phyloP scores from a whole-genome alignment of 2,329 filamentous ascomycete species.

The Talaromyces albobiverticillius region DNA sequence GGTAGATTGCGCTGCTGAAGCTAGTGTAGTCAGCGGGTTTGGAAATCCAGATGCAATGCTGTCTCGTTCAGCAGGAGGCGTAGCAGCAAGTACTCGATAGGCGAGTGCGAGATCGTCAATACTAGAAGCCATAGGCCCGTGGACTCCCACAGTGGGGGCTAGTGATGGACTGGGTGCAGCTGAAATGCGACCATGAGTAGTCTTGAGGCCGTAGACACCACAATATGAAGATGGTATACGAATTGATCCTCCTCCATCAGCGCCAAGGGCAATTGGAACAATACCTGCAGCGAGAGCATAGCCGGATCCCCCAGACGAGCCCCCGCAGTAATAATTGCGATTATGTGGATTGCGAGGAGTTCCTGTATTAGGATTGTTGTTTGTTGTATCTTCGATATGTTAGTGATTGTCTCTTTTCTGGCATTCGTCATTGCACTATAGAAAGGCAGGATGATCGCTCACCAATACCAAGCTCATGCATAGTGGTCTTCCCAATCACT shows the following conservation, averaged over 20 bases:
- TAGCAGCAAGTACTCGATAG: constrained; percentile 76
- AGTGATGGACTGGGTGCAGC: constrained; percentile 57
- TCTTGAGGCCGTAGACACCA: constrained; percentile 77
- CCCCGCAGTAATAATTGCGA: constrained; percentile 71
- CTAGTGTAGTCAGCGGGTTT: constrained; percentile 46
- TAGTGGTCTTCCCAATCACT: constrained; percentile 71
- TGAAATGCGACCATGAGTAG: constrained; percentile 68
- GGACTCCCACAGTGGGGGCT: constrained; percentile 62
- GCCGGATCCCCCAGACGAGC: constrained; percentile 73
- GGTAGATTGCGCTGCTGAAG: constrained; percentile 30
- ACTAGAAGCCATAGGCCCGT: constrained; percentile 72
- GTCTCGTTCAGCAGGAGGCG: constrained; percentile 58
- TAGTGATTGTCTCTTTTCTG: not conserved
- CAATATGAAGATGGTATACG: constrained; percentile 74
- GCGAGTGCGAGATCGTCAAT: constrained; percentile 75
- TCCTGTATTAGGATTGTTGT: constrained; percentile 73
- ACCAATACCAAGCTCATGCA: constrained; percentile 76
- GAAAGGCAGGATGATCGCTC: constrained; percentile 29
- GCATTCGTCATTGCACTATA: not conserved
- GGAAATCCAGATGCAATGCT: constrained; percentile 62
- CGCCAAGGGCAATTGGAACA: constrained; percentile 69
- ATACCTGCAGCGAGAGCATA: constrained; percentile 69
- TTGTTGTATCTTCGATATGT: constrained; percentile 62
- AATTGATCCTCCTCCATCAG: constrained; percentile 73
- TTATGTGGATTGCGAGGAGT: constrained; percentile 79